Percentiles rank a stretch among this genome's conserved stretches.
These are phyloP conservation scores for Cryphonectria japonica DNA, from an alignment of 2,329 filamentous ascomycete genomes.

Conservation along the genomic window DNA sequence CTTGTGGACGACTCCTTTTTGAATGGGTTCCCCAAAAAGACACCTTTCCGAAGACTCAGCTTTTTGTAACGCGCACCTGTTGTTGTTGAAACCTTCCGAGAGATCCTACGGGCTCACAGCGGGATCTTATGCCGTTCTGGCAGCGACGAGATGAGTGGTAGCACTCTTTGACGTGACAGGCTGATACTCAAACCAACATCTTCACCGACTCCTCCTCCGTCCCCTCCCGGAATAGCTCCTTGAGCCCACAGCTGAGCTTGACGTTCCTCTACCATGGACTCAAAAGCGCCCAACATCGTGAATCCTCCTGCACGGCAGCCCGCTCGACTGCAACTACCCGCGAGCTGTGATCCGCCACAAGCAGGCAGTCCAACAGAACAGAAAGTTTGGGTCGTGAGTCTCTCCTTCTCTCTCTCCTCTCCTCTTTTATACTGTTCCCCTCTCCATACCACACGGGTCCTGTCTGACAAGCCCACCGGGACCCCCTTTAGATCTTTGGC, in stretches of 20 bases:
- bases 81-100: background rate
- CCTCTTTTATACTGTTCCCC: conserved; percentile 1
- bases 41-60: background rate
- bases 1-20: background rate
- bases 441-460: background rate
- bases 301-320: conserved; percentile 37
- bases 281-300: conserved; percentile 30
- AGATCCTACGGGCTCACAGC: background rate
- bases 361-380: conserved; percentile 71
- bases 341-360: conserved; percentile 84
- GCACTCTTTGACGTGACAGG: background rate
- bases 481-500: conserved; percentile 74
- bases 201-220: background rate
- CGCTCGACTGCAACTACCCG: conserved; percentile 66
- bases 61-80: background rate
- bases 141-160: background rate
- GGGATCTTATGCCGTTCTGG: background rate
- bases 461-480: conserved; percentile 20
- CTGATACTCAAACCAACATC: background rate
- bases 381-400: conserved; percentile 84
- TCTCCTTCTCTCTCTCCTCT: conserved; percentile 11
- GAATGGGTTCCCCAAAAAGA: background rate
- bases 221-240: background rate
- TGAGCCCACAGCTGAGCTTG: background rate
- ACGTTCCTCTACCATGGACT: conserved; percentile 32